phyloP scores from a whole-genome alignment of 768 basidiomycete genomes.

The Tephrocybe sp. region DNA sequence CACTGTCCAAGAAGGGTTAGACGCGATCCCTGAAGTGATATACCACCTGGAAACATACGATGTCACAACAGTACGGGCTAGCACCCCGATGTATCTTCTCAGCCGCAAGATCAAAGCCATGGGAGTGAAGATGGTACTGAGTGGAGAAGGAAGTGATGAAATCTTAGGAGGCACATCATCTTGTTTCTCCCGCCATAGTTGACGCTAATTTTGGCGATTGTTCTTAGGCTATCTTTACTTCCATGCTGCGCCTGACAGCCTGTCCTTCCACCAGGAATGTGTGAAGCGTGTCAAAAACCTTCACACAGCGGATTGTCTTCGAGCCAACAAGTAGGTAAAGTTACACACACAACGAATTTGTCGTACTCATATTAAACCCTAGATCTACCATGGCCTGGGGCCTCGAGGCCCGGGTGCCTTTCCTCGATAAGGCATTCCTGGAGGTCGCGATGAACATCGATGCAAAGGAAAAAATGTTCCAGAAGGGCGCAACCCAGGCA shows the following conservation, averaged over 20 bases:
- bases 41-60: conserved; percentile 99
- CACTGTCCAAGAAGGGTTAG: conserved; percentile 96
- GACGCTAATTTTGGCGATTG: conserved; percentile 2
- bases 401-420: conserved; percentile 96
- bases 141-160: conserved; percentile 97
- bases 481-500: conserved; percentile 72
- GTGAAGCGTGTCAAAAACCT: conserved; percentile 96
- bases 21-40: conserved; percentile 96
- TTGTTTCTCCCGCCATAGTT: not conserved
- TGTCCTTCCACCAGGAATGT: conserved; percentile 92
- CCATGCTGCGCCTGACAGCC: conserved; percentile 91
- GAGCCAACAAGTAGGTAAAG: conserved; percentile 87
- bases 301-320: conserved; percentile 94
- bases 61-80: conserved; percentile 96
- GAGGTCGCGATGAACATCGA: conserved; percentile 92
- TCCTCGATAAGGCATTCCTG: conserved; percentile 96
- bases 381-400: conserved; percentile 99
- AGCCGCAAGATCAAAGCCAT: conserved; percentile 99
- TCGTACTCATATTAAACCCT: conserved; percentile 1
- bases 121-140: conserved; percentile 99
- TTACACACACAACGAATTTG: conserved; percentile 1
- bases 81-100: conserved; percentile 98
- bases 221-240: conserved; percentile 93
- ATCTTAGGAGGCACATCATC: conserved; percentile 79
- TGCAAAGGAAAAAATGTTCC: conserved; percentile 86